Conservation (phyloP, 2,329 filamentous ascomycete species). For the Fusarium sp. region DNA sequence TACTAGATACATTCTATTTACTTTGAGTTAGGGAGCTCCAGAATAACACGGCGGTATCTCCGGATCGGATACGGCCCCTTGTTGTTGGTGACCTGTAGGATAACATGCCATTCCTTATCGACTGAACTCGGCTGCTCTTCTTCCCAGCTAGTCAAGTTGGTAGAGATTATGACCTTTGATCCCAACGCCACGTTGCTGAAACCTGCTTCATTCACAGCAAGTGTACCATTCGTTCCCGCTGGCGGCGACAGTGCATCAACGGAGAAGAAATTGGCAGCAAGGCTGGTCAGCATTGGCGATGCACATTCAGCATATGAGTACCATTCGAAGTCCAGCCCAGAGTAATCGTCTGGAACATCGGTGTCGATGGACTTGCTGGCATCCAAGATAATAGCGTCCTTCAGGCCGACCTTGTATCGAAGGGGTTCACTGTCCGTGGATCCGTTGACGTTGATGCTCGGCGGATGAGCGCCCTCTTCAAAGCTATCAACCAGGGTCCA, state of each 20-base stretch:
- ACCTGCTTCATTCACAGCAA: background rate
- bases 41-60: background rate
- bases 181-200: constrained; percentile 7
- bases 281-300: background rate
- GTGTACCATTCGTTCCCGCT: background rate
- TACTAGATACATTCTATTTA: background rate
- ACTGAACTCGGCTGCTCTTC: constrained; percentile 4
- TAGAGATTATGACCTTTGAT: background rate
- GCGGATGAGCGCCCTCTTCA: background rate
- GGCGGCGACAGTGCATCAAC: background rate
- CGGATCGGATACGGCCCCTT: constrained; percentile 6
- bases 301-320: constrained; percentile 10
- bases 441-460: constrained; percentile 4
- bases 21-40: background rate
- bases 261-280: background rate
- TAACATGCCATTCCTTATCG: constrained; percentile 16
- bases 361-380: background rate
- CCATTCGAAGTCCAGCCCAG: constrained; percentile 7
- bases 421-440: background rate
- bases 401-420: background rate
- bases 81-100: constrained; percentile 18
- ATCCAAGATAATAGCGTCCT: background rate
- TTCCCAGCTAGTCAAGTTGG: background rate
- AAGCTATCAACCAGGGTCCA: constrained; percentile 1
- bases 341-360: background rate